These are phyloP conservation scores for Inga leiocalycina DNA, from an alignment of 306 rosid genomes.

Conservation along the genomic window DNA sequence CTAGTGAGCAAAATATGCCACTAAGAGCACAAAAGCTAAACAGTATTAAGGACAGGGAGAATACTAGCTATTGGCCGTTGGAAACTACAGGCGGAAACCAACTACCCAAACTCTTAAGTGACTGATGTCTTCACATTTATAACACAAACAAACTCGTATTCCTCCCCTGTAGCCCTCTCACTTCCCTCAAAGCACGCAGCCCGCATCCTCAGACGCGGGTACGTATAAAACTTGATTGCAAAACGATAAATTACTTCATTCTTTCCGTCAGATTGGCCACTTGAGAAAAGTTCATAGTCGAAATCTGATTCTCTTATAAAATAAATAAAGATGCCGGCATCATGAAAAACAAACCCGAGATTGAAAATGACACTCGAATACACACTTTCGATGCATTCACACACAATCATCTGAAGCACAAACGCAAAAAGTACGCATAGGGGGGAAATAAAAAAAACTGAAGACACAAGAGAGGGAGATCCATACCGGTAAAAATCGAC, in stretches of 20 bases:
- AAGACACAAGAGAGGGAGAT: slow-evolving; percentile 35
- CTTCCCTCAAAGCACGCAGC: background rate
- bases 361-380: background rate
- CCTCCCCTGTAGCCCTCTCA: background rate
- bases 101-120: background rate
- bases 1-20: background rate
- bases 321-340: background rate
- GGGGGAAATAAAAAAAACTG: too few species aligned
- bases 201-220: background rate
- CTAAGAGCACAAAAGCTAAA: background rate
- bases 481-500: slow-evolving; percentile 94
- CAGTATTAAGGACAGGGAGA: background rate
- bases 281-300: background rate
- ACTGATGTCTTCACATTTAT: background rate
- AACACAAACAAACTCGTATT: background rate
- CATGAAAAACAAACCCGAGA: background rate
- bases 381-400: background rate
- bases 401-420: slow-evolving; percentile 13
- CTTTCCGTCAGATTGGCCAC: background rate
- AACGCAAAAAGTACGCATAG: slow-evolving; percentile 16
- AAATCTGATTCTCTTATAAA: slow-evolving; percentile 14
- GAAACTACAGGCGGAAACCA: background rate
- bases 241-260: background rate
- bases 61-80: background rate
- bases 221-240: background rate